Percentiles rank a stretch among this genome's conserved stretches.
phyloP scores from a whole-genome alignment of 2,329 filamentous ascomycete genomes.

The Aulographum hederae region DNA sequence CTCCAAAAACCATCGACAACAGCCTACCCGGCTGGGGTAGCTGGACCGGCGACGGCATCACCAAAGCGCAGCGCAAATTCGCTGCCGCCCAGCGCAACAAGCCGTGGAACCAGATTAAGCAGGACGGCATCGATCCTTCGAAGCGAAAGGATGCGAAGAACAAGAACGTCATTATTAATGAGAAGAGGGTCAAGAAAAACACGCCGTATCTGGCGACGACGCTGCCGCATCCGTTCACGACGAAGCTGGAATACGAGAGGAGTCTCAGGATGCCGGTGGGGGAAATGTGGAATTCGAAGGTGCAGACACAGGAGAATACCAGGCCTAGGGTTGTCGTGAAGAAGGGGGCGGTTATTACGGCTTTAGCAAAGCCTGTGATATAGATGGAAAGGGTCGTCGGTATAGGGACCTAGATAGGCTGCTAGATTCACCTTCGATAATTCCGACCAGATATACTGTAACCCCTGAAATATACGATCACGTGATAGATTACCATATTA shows the following conservation, averaged over 20 bases:
- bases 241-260: conserved; percentile 72
- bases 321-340: conserved; percentile 84
- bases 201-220: conserved; percentile 69
- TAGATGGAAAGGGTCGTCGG: no score
- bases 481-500: no score
- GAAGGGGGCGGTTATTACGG: conserved; percentile 78
- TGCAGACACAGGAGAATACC: conserved; percentile 73
- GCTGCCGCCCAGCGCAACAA: conserved; percentile 23
- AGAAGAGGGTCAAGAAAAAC: conserved; percentile 85
- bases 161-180: conserved; percentile 74
- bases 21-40: conserved; percentile 88
- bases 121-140: conserved; percentile 55
- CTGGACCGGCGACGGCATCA: conserved; percentile 75
- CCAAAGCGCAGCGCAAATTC: conserved; percentile 46
- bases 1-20: conserved; percentile 64
- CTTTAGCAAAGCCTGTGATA: conserved; percentile 61
- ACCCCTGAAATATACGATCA: no score
- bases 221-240: conserved; percentile 83
- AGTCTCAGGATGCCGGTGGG: conserved; percentile 74
- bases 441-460: no score
- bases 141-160: conserved; percentile 70
- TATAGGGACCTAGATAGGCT: no score
- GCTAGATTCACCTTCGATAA: no score
- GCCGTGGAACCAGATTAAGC: conserved; percentile 40
- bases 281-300: conserved; percentile 92